These are phyloP conservation scores for Epichloe amarillans DNA, from an alignment of 2,329 filamentous ascomycete genomes.

Conservation along the genomic window DNA sequence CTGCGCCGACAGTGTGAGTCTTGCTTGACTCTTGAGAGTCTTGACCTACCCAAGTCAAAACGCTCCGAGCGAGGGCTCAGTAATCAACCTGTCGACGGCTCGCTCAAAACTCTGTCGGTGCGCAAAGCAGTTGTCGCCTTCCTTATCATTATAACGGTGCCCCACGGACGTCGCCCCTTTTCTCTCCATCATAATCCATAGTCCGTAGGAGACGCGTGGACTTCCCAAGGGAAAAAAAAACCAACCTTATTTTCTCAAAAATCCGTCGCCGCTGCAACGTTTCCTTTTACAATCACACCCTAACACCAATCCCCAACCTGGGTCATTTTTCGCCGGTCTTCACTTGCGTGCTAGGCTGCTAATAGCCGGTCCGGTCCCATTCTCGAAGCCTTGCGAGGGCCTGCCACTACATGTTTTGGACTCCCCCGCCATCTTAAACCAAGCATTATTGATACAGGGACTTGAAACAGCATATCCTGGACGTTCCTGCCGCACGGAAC, in stretches of 20 bases:
- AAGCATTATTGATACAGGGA: slow-evolving; percentile 8
- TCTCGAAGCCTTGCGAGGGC: neutral
- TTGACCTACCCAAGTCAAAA: no score
- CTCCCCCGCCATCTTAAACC: slow-evolving; percentile 6
- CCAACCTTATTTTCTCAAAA: neutral
- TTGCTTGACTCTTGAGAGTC: no score
- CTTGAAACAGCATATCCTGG: slow-evolving; percentile 10
- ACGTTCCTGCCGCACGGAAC: slow-evolving; percentile 1
- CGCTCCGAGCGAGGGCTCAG: neutral
- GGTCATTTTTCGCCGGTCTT: neutral
- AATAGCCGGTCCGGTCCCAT: neutral
- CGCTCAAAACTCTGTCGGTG: neutral
- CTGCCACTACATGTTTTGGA: slow-evolving; percentile 6
- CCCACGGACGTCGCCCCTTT: slow-evolving; percentile 1
- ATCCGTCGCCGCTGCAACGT: neutral
- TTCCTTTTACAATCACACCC: neutral
- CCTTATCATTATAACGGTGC: neutral
- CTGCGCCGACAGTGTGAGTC: no score
- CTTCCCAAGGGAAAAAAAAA: neutral
- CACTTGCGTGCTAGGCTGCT: neutral
- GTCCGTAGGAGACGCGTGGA: no score
- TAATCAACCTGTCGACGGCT: neutral
- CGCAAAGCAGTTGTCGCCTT: neutral
- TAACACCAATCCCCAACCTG: neutral
- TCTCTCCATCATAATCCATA: neutral